Percentiles rank a stretch among this genome's conserved stretches.
Evolutionary conservation across 768 basidiomycete species (phyloP).

Genomic region (Cyclocybe cylindracea): DNA sequence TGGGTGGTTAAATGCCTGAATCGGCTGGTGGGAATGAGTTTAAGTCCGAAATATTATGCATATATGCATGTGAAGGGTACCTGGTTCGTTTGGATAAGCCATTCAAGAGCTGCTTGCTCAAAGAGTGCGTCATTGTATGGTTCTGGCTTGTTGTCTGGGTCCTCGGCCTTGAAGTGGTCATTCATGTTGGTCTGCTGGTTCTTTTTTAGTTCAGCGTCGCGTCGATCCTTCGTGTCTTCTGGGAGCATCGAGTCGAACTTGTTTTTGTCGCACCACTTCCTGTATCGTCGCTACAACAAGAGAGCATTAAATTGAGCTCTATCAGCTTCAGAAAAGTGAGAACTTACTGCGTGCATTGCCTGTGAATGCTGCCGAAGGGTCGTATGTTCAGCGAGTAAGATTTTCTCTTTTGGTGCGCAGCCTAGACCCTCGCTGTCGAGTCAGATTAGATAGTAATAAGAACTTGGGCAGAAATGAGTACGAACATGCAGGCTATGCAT

Average conservation of each 20-base stretch:
- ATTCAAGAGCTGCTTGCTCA: too few species aligned
- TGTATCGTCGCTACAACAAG: constrained; percentile 2
- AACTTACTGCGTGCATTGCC: background rate
- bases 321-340: background rate
- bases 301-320: background rate
- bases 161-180: too few species aligned
- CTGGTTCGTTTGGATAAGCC: constrained; percentile 37
- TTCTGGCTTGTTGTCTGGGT: too few species aligned
- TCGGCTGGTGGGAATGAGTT: too few species aligned
- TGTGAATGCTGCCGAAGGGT: constrained; percentile 1
- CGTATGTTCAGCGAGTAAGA: background rate
- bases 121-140: too few species aligned
- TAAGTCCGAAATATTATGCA: background rate
- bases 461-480: too few species aligned
- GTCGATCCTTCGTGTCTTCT: background rate
- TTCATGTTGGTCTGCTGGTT: too few species aligned
- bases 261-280: constrained; percentile 6
- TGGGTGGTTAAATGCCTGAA: constrained; percentile 25
- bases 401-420: background rate
- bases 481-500: too few species aligned
- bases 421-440: too few species aligned
- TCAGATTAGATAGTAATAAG: too few species aligned
- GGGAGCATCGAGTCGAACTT: constrained; percentile 13
- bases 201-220: background rate
- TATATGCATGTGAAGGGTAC: constrained; percentile 12